Evolutionary conservation across 1,139 yeast species (phyloP), one percentile per base, ranked within the genome.

Genomic region (Candida glucosophila): DNA sequence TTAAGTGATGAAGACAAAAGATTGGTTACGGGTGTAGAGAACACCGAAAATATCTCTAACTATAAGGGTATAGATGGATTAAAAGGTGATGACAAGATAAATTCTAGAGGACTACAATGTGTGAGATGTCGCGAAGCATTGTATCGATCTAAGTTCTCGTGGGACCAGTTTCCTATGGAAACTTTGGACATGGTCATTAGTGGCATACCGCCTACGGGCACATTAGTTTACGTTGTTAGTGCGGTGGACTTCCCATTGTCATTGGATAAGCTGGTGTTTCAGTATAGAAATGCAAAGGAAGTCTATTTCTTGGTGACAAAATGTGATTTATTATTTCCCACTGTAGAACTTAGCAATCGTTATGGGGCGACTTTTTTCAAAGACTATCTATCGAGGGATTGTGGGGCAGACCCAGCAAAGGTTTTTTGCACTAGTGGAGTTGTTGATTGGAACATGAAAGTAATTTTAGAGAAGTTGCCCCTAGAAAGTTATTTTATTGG

Each of bases 211-310:
- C 44, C 41, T 2, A 41, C 53, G 16, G 71, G 75, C 1, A 61
- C 65, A 17, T 41, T 81, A 2, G 65, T 77, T 2, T 76, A 78
- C 41, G 71, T 81, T 2, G 58, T 77, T 9, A 75, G 77, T 24
- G 75, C 78, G 1, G 49, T 63, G 15, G 93, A 82, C 37, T 81
- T 81, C 42, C 95, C 95, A 2, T 53, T 77, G 27, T 67, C 74
- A 5, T 49, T 73, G 11, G 63, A 60, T 32, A 52, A 43, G n/a
- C 43, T 43, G 5, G 52, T 73, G 13, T 52, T 61, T 20, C 44
- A 57, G 29, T 47, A 48, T 28, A 43, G 65, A 19, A 34, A 52
- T 5, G 52, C 65, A 1, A 34, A 50, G 12, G 50, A 60, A 6
- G 51, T 73, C 7, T 47, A 61, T 16, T 74, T 72, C 35, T 65